Conservation (phyloP, 495 filamentous ascomycete species). For the Neurospora cerealis region DNA sequence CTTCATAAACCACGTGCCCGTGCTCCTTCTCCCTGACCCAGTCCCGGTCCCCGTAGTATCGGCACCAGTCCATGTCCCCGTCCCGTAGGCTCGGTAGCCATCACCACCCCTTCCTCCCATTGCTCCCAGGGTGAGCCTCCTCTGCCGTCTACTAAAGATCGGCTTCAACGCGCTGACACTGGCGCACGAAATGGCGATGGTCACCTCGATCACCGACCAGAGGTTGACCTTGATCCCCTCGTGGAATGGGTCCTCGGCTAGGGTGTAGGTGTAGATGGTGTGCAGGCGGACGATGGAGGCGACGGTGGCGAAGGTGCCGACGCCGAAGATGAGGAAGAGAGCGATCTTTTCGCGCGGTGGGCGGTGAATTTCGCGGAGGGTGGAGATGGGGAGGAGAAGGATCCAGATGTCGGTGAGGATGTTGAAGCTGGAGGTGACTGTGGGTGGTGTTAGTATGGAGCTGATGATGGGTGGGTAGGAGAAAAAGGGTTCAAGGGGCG, state of each 20-base stretch:
- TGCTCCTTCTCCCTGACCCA: not conserved
- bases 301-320: conserved; percentile 35
- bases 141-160: conserved; percentile 21
- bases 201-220: conserved; percentile 44
- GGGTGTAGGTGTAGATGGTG: conserved; percentile 26
- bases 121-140: not conserved
- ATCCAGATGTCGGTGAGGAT: conserved; percentile 45
- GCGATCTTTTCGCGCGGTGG: conserved; percentile 35
- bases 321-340: conserved; percentile 38
- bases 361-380: conserved; percentile 32
- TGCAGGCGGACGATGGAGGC: conserved; percentile 37
- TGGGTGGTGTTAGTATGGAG: not conserved
- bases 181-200: conserved; percentile 40
- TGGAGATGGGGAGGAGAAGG: conserved; percentile 37
- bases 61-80: not conserved
- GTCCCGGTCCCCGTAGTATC: not conserved
- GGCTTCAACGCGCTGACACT: too few species aligned
- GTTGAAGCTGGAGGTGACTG: conserved; percentile 40
- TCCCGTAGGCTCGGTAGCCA: not conserved
- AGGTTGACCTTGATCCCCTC: conserved; percentile 23
- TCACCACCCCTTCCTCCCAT: not conserved
- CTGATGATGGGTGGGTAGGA: not conserved
- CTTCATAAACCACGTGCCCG: not conserved
- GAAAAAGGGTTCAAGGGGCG: not conserved
- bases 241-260: conserved; percentile 21